Conservation (phyloP, 768 basidiomycete species). For the Phylloporus sp. region DNA sequence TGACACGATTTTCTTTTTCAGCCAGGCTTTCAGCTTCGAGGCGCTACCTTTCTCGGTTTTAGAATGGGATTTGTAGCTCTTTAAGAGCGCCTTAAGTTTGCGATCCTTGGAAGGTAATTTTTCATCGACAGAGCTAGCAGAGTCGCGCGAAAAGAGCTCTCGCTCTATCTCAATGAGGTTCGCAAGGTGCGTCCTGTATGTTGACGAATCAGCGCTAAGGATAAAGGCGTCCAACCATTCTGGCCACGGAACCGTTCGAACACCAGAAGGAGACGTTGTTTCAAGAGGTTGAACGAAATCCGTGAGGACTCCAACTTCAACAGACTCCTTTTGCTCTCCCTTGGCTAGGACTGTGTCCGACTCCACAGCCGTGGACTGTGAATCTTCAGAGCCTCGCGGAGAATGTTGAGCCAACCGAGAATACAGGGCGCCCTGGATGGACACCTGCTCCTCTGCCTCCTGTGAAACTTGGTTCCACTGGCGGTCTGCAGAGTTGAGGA, state of each 20-base stretch:
- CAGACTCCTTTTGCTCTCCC: constrained; percentile 12
- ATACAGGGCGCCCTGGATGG: not conserved
- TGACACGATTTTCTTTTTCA: constrained; percentile 52
- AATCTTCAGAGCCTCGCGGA: constrained; percentile 65
- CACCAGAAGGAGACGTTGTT: constrained; percentile 22
- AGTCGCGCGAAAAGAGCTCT: constrained; percentile 28
- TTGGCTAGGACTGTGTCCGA: constrained; percentile 13
- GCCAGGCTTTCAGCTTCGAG: constrained; percentile 58
- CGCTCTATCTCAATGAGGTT: constrained; percentile 35
- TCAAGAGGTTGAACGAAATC: constrained; percentile 13
- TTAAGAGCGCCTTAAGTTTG: constrained; percentile 41
- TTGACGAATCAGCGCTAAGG: constrained; percentile 32
- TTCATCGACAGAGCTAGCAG: constrained; percentile 20
- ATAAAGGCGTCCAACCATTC: constrained; percentile 39
- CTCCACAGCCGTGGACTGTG: constrained; percentile 51
- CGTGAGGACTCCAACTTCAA: constrained; percentile 19
- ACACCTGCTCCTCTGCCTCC: constrained; percentile 44
- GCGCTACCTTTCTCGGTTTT: constrained; percentile 36
- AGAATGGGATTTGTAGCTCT: constrained; percentile 37
- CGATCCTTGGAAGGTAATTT: constrained; percentile 30
- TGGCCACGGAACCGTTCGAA: constrained; percentile 34
- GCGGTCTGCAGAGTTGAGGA: constrained; percentile 40
- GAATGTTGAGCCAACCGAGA: constrained; percentile 29
- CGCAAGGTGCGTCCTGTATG: constrained; percentile 35
- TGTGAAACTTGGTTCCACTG: constrained; percentile 43